Evolutionary conservation across 805 yeast genomes (phyloP).

Genomic region (Maudiozyma bulderi): DNA sequence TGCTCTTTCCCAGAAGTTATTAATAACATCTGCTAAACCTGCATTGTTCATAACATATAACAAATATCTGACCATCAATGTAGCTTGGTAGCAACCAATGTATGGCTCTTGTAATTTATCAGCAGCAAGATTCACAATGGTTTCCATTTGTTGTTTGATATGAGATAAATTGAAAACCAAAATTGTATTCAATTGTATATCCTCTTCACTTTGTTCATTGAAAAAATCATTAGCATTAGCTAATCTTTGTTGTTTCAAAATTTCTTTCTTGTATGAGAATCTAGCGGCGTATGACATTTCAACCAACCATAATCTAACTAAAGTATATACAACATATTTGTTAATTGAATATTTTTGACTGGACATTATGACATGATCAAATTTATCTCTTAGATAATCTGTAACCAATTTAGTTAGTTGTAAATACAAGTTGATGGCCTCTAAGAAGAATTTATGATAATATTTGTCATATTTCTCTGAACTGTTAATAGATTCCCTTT

Average conservation of each 20-base stretch:
- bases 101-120: conserved; percentile 5
- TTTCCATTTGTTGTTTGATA: conserved; percentile 6
- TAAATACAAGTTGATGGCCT: conserved; percentile 4
- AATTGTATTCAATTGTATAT: background rate
- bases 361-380: background rate
- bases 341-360: conserved; percentile 7
- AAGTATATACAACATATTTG: conserved; percentile 7
- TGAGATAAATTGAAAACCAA: background rate
- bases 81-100: conserved; percentile 9
- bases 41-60: conserved; percentile 9
- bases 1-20: conserved; percentile 10
- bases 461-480: conserved; percentile 3
- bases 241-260: background rate
- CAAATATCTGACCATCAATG: conserved; percentile 10
- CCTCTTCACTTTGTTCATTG: background rate
- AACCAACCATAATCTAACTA: conserved; percentile 8
- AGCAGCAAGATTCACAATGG: conserved; percentile 1
- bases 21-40: conserved; percentile 3
- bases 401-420: conserved; percentile 2
- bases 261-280: conserved; percentile 7
- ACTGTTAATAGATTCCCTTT: conserved; percentile 3
- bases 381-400: conserved; percentile 8
- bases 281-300: conserved; percentile 10
- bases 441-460: conserved; percentile 7
- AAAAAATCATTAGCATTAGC: background rate